Evolutionary conservation across 106 monocot species (phyloP).

Genomic region (Dioscorea zingiberensis): DNA sequence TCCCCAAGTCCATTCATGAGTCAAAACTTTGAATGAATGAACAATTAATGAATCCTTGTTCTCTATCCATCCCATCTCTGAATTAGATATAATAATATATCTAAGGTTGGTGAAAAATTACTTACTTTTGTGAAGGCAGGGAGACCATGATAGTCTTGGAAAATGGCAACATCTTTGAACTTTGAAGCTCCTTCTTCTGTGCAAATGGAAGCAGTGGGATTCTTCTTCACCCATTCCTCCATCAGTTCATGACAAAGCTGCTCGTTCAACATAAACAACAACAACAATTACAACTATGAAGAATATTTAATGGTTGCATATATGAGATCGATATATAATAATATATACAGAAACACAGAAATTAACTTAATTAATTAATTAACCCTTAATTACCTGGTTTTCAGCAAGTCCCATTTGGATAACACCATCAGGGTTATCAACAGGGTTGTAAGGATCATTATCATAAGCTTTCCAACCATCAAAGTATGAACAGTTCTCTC

Average conservation of each 20-base stretch:
- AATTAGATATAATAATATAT: no score
- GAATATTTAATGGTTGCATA: no score
- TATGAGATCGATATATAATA: no score
- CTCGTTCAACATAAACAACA: no score
- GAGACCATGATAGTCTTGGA: conserved; percentile 72
- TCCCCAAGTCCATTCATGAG: no score
- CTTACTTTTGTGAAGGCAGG: conserved; percentile 43
- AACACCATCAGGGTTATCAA: conserved; percentile 32
- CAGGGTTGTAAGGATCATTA: conserved; percentile 36
- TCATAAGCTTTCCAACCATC: conserved; percentile 83
- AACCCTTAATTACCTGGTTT: conserved; percentile 39
- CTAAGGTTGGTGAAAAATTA: neutral
- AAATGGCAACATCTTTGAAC: conserved; percentile 47
- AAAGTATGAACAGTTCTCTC: conserved; percentile 54
- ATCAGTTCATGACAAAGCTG: conserved; percentile 55
- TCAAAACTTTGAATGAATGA: no score
- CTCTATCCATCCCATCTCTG: no score
- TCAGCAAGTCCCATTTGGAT: conserved; percentile 79
- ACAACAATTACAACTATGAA: no score
- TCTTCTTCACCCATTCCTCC: conserved; percentile 39
- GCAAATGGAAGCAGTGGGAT: conserved; percentile 59
- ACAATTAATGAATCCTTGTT: no score
- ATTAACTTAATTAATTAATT: no score
- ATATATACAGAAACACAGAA: no score
- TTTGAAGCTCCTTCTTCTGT: conserved; percentile 31